Evolutionary conservation across 176 grass and related monocot genomes (phyloP), one percentile per base, ranked within the genome.

Genomic region (Cenchrus purpureus): DNA sequence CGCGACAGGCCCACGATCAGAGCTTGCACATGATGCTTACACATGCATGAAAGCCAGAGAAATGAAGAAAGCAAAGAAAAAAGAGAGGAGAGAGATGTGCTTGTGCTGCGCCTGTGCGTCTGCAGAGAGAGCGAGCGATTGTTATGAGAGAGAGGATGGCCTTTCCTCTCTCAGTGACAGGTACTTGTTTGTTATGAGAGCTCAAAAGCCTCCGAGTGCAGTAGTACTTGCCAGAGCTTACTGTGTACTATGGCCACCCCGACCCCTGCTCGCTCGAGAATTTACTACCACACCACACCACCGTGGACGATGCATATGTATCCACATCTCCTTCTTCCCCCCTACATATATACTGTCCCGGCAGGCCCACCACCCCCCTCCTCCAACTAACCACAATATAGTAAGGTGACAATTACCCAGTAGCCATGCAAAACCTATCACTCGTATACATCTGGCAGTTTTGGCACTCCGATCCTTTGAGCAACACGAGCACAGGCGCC

Each of bases 131-230:
- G 45, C 8, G 45, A 40, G 37, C 37, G 37, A 40, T 40, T 46
- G 82, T 25, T 25, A 25, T 0, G 25, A 25, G 25, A 61, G 34
- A 65, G 70, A 37, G 37, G 37, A 82, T 82, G 77, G 54, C 79
- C 44, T 88, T 88, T 86, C 55, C 53, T 79, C 84, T 84, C 80
- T 84, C 85, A 70, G 54, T 75, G 89, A 76, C 79, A 86, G 87
- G 89, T 94, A 94, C 93, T 92, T 94, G 91, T 89, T 89, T 94
- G 91, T 92, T 96, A 92, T 91, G 90, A 92, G 86, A 92, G 86
- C 88, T 72, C 84, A 91, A 95, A 93, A 95, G 87, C 80, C 85
- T 87, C 89, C 85, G 51, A 76, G 76, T 80, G 80, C 80, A 80
- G 80, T 75, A 84, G 69, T 91, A 87, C 76, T 84, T 91, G 89